Base-by-base conservation (phyloP, 1,139 yeast genomes). In the Blastobotrys persicus region DNA sequence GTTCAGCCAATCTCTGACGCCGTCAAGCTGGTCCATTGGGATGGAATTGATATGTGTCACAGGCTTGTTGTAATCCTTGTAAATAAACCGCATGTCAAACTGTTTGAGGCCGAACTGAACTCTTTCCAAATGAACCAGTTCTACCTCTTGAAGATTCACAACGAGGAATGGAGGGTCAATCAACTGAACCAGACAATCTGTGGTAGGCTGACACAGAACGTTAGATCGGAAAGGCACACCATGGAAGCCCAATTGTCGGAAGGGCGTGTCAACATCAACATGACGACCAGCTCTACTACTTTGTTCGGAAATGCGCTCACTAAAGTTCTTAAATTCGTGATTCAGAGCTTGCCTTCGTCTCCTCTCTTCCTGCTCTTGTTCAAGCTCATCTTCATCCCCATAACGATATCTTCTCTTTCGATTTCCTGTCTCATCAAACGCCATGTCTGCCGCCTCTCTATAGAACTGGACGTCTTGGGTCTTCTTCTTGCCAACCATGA, bases 331-430 rank as follows among this genome's bases (percentile, higher is more conserved):
- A 71, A 91, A 92, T 69, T 94, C 98, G 67, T 86, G 88, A 72
- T 94, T 97, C 63, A 92, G 79, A 44, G 88, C 80, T 14, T 88
- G 86, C 62, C 95, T 86, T 68, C 96, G 80, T 68, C 94, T 80
- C 71, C 98, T 83, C 72, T 92, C 99, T 70, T 92, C 98, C 71
- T 92, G 98, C 72, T 94, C 99, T 69, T 92, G 98, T 70, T 94
- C 98, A 58, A 94, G 76, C 71, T 92, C 99, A 69, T 92, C 98
- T 70, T 92, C 98, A 66, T 92, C 99, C 48, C 98, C 99, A 64
- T 92, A 92, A 65, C 96, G 75, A 75, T 89, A 88, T 60, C 83
- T 79, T 58, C 85, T 84, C 75, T 89, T 88, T 55, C 95, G 80
- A 54, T 95, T 95, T 54, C 98, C 96, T 33, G 99, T 92, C 70